phyloP scores from a whole-genome alignment of 169 alveolate species.

The Plasmodium cynomolgi region DNA sequence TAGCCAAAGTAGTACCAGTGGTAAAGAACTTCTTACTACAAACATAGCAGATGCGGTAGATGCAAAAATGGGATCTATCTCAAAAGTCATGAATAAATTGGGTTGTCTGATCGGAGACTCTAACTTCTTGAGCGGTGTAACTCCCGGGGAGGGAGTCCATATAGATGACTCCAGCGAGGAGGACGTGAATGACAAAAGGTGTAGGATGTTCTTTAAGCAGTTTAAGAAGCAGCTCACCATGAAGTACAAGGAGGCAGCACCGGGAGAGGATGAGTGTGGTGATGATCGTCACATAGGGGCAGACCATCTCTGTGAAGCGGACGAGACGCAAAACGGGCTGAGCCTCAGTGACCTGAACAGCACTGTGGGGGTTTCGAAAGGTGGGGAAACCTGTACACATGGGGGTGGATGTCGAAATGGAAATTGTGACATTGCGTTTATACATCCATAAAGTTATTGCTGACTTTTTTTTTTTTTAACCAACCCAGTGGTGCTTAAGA shows the following conservation, averaged over 20 bases:
- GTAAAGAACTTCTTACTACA: not conserved
- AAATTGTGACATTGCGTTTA: not conserved
- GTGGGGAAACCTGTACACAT: not conserved
- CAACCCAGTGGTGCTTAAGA: not conserved
- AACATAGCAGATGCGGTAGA: not conserved
- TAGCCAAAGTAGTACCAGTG: not conserved
- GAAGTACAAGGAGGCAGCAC: constrained; percentile 5
- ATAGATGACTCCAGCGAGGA: constrained; percentile 2
- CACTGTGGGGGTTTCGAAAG: constrained; percentile 30
- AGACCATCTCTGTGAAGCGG: not conserved
- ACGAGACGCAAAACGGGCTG: constrained; percentile 3
- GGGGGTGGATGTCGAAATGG: not conserved
- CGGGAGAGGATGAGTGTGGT: not conserved
- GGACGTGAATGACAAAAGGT: constrained; percentile 40
- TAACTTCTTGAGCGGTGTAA: not conserved
- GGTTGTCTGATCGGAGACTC: not conserved
- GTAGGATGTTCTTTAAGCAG: constrained; percentile 55
- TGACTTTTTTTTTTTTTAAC: not conserved
- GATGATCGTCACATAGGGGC: not conserved
- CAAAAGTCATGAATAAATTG: not conserved
- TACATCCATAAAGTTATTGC: not conserved
- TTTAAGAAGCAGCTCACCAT: constrained; percentile 53
- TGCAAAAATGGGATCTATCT: not conserved
- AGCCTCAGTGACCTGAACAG: constrained; percentile 47
- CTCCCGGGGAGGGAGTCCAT: not conserved